Base-by-base conservation (phyloP, 73 alveolate species). In the Paramecium bursaria region DNA sequence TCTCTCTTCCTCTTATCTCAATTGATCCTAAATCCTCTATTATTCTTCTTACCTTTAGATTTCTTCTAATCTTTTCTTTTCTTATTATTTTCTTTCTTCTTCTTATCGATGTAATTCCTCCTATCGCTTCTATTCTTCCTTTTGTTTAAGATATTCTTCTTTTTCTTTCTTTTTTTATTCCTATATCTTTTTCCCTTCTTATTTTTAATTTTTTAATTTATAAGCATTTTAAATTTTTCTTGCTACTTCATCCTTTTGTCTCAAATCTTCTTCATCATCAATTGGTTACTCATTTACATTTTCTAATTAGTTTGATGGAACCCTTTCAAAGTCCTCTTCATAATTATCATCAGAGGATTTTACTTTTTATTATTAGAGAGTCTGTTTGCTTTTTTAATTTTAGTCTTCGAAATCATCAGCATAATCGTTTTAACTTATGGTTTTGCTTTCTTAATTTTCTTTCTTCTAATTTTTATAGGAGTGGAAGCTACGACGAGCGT, bases 161-260 rank as follows among this genome's bases (percentile, higher is more conserved):
- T 26, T 57, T 31, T 57, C 17, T 57, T 57, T 44, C 39, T 57
- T 57, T 31, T 57, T 25, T 25, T 57, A 25, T n/a, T 57, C 76
- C 31, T 29, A 10, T n/a, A 57, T 57, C 51, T 57, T 57, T 15
- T 57, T 26, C 11, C 76, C 76, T 27, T 57, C 76, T 10, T 29
- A 27, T n/a, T 57, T 57, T 29, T 57, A 42, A 21, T 67, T 35
- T 39, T 39, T 35, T 57, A 25, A 25, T 19, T 67, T 67, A 39
- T 67, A 39, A 39, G 82, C 82, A 10, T 25, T 15, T 39, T 67
- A 39, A 1, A 67, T 67, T 7, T 67, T 42, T 29, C 21, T n/a
- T 10, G 15, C 76, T 29, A 50, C 76, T 29, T 57, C 76, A 14
- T 57, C 76, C 4, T 11, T 2, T 25, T 57, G 30, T 48, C 6